Evolutionary conservation across 1,284 basidiomycete species (phyloP), one percentile per base, ranked within the genome.

Genomic region (Marasmius oreades): DNA sequence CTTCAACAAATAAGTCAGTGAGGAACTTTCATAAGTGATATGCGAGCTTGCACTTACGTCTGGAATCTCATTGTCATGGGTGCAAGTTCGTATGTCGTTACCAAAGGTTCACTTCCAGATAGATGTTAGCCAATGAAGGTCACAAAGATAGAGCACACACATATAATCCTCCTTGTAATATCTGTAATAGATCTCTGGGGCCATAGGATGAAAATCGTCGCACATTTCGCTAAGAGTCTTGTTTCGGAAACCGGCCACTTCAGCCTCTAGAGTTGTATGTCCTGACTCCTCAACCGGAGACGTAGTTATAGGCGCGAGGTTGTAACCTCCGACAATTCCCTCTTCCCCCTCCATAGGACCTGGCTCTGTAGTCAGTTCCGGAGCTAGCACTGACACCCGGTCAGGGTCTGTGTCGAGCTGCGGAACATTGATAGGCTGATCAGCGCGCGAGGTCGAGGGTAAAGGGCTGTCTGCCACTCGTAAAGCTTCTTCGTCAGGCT

Each of bases 101-200:
- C 31, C 24, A 47, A 26, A 12, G 7, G 33, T 24, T 31, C 22
- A 48, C 45, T 50, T n/a, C n/a, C 7, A 5, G n/a, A 11, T 18
- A n/a, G 16, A 22, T 16, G 0, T 34, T 24, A 45, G n/a, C 23
- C 18, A n/a, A 24, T 4, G 11, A n/a, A 26, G 23, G 26, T 11
- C 34, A 16, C 16, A 24, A 46, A 7, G 1, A 45, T 24, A 18
- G n/a, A 23, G 16, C 20, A 36, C 55, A 20, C 14, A 59, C 58
- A 56, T 47, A 39, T 12, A 50, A 39, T 11, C 47, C 7, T 36
- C 28, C 18, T 39, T 42, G 16, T 56, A 28, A 51, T 59, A 59
- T 39, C 58, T 46, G 46, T 47, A n/a, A 28, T 51, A 26, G 4
- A 16, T n/a, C 45, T 54, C 52, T 16, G 58, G 55, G 20, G 52